Percentiles rank a stretch among this genome's conserved stretches.
phyloP scores from a whole-genome alignment of 225 moss, liverwort and hornwort genomes.

The Anthoceros angustus region DNA sequence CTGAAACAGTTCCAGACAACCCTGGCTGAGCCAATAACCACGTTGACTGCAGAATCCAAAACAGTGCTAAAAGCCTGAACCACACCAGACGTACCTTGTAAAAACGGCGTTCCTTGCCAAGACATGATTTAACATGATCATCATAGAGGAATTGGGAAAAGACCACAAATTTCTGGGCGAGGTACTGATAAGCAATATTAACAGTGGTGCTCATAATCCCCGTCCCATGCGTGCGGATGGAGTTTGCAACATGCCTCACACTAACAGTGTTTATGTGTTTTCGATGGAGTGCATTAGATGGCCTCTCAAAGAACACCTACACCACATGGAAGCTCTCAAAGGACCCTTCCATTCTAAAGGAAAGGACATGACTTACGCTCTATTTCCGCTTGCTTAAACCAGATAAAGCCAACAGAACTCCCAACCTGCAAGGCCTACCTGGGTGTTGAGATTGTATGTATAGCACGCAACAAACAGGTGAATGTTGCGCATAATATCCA shows the following conservation, averaged over 20 bases:
- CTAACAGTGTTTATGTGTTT: conserved; percentile 96
- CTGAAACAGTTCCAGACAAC: conserved; percentile 17
- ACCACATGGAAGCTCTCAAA: background rate
- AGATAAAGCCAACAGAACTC: background rate
- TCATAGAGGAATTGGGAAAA: conserved; percentile 97
- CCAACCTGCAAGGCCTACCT: conserved; percentile 27
- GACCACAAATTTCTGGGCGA: conserved; percentile 85
- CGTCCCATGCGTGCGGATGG: conserved; percentile 88
- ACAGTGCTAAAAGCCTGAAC: background rate
- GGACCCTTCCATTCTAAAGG: background rate
- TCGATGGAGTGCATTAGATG: conserved; percentile 70
- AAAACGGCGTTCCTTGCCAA: conserved; percentile 76
- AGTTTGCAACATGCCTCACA: conserved; percentile 92
- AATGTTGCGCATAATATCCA: conserved; percentile 95
- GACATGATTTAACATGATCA: conserved; percentile 84
- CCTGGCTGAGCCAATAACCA: background rate
- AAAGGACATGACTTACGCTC: background rate
- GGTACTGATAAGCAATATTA: conserved; percentile 88
- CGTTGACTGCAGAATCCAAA: background rate
- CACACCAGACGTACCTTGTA: conserved; percentile 32
- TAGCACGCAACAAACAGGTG: conserved; percentile 96
- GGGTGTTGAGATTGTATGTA: conserved; percentile 88
- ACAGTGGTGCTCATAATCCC: conserved; percentile 98
- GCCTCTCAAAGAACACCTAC: conserved; percentile 90
- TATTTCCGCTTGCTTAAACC: too few relatives aligned